Evolutionary conservation across 2,329 filamentous ascomycete genomes (phyloP).

Genomic region (Lachnellula occidentalis): DNA sequence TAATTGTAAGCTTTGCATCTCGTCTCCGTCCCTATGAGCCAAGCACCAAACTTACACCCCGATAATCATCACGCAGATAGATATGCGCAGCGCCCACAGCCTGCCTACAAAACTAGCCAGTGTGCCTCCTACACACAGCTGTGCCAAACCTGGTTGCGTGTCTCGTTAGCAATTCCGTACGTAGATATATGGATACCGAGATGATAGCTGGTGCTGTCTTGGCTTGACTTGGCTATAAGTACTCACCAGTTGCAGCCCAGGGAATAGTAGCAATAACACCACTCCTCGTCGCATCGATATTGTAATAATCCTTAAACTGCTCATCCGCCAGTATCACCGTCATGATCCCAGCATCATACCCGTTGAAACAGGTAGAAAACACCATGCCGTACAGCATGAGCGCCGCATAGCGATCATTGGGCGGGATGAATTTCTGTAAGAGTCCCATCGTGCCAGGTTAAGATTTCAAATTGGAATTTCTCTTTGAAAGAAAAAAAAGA

Average conservation of each 20-base stretch:
- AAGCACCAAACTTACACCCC: slow-evolving; percentile 30
- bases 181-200: too few relatives aligned
- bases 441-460: slow-evolving; percentile 26
- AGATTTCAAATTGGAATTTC: background rate
- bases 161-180: background rate
- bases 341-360: slow-evolving; percentile 39
- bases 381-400: slow-evolving; percentile 35
- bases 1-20: background rate
- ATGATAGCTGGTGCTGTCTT: too few relatives aligned
- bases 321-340: slow-evolving; percentile 39
- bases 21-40: background rate
- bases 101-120: slow-evolving; percentile 35
- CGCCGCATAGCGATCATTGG: slow-evolving; percentile 35
- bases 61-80: slow-evolving; percentile 35
- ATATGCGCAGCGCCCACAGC: slow-evolving; percentile 30
- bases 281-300: slow-evolving; percentile 31
- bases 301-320: slow-evolving; percentile 38
- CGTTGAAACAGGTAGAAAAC: slow-evolving; percentile 38
- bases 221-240: too few relatives aligned
- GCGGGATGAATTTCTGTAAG: slow-evolving; percentile 33
- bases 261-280: slow-evolving; percentile 38
- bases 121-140: slow-evolving; percentile 36
- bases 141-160: slow-evolving; percentile 30
- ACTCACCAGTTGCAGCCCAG: slow-evolving; percentile 36
- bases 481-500: background rate